These are phyloP conservation scores for Schrenkiella parvula DNA, from an alignment of 345 rosid species.

Conservation along the genomic window DNA sequence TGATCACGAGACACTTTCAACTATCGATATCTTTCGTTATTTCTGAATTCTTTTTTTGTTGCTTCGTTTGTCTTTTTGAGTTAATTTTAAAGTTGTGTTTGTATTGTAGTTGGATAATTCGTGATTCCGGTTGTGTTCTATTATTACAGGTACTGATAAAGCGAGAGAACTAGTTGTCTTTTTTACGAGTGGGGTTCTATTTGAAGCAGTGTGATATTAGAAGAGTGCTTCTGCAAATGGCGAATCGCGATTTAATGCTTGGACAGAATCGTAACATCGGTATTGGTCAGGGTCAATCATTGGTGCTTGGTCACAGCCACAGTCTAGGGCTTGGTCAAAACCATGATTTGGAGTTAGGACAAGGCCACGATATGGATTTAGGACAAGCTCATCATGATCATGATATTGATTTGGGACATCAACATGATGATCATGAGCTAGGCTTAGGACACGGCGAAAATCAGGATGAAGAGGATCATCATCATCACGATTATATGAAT, in stretches of 20 bases:
- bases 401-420: constrained; percentile 56
- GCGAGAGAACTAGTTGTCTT: not conserved
- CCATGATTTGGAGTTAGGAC: constrained; percentile 59
- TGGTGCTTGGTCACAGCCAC: constrained; percentile 66
- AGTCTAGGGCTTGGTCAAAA: constrained; percentile 54
- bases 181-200: not conserved
- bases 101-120: not conserved
- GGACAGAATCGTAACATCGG: constrained; percentile 63
- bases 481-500: constrained; percentile 49
- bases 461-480: constrained; percentile 50
- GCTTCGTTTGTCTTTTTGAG: not conserved
- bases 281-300: constrained; percentile 59
- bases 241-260: constrained; percentile 73
- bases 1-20: not conserved
- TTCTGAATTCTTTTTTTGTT: not conserved
- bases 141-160: constrained; percentile 19
- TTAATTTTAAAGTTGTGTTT: no score
- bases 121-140: constrained; percentile 14
- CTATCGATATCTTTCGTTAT: not conserved
- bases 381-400: constrained; percentile 46
- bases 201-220: not conserved
- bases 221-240: constrained; percentile 40
- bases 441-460: constrained; percentile 59
- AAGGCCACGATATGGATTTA: constrained; percentile 59
- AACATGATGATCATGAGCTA: constrained; percentile 46